Percentiles rank a stretch among this genome's conserved stretches.
These are phyloP conservation scores for Leptoxyphium fumago DNA, from an alignment of 2,329 filamentous ascomycete species.

Conservation along the genomic window DNA sequence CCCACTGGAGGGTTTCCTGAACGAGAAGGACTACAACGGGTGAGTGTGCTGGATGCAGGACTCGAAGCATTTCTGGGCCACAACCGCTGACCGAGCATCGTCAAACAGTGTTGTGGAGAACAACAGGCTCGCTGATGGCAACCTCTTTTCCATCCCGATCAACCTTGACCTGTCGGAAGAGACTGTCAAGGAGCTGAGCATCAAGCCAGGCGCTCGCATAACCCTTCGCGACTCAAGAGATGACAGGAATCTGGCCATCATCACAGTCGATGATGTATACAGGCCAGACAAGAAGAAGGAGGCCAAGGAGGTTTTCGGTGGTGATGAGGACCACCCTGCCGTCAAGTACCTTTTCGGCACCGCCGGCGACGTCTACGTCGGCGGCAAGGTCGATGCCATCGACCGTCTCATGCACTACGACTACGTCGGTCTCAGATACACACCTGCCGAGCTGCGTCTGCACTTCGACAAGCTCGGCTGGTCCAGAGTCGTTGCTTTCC, in stretches of 20 bases:
- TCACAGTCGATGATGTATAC: constrained; percentile 93
- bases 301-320: constrained; percentile 87
- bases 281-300: constrained; percentile 84
- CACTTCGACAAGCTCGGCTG: constrained; percentile 99
- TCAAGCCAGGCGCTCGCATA: constrained; percentile 69
- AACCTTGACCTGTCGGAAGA: constrained; percentile 71
- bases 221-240: constrained; percentile 91
- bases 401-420: constrained; percentile 97
- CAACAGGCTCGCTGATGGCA: constrained; percentile 73
- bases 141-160: constrained; percentile 93
- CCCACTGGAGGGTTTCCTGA: constrained; percentile 96
- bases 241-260: constrained; percentile 87
- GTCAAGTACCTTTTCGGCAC: constrained; percentile 76
- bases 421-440: constrained; percentile 92
- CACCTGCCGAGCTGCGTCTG: constrained; percentile 80
- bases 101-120: constrained; percentile 64
- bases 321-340: constrained; percentile 74
- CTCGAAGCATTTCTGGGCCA: not conserved
- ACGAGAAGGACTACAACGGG: constrained; percentile 91
- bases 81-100: not conserved
- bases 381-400: constrained; percentile 89
- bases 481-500: constrained; percentile 95
- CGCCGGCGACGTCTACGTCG: constrained; percentile 78
- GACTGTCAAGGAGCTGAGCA: constrained; percentile 56
- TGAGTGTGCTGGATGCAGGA: constrained; percentile 27